Evolutionary conservation across 1,284 basidiomycete genomes (phyloP), one percentile per base, ranked within the genome.

Genomic region (Ceratobasidium sp.): DNA sequence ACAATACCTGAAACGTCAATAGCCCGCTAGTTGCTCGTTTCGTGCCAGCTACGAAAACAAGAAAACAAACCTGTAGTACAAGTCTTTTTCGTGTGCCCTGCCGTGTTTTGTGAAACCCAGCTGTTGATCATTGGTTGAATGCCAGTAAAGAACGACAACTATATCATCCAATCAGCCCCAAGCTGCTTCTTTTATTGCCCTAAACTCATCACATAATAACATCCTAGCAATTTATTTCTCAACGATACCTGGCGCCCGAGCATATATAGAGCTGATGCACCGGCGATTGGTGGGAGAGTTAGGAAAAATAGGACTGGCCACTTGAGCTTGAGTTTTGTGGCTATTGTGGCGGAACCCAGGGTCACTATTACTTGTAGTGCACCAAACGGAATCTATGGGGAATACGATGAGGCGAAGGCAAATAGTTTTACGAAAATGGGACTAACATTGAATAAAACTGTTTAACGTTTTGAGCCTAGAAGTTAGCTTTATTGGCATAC

Each of bases 281-380:
- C 86, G 10, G 83, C 86, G 55, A 88, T 88, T 1, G 87, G 85
- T 4, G 86, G 85, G 13, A 88, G 81, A 26, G 84, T 83, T 15
- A 86, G 82, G 40, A 81, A 83, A 80, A 89, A 86, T 44, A 89
- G 81, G 39, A 90, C 87, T 18, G 89, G 88, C 85, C 86, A 89
- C 78, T 89, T 87, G 44, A 89, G 83, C 82, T 89, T 89, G 81
- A 87, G 86, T 76, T 84, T 84, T 80, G 86, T 88, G 28, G 88
- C 87, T 49, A 89, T 81, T 60, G 81, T 86, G 51, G 87, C 89
- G 5, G 85, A 82, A 51, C 83, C 60, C 33, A 89, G 81, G 56
- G 87, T 86, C 42, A 86, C 61, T 78, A 87, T 81, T 66, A 90
- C 86, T 81, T 88, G 87, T 71, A 89, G 83, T 23, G 84, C 86